Percentiles rank a stretch among this genome's conserved stretches.
Conservation (phyloP, 257 asterid species). For the Coffea canephora region DNA sequence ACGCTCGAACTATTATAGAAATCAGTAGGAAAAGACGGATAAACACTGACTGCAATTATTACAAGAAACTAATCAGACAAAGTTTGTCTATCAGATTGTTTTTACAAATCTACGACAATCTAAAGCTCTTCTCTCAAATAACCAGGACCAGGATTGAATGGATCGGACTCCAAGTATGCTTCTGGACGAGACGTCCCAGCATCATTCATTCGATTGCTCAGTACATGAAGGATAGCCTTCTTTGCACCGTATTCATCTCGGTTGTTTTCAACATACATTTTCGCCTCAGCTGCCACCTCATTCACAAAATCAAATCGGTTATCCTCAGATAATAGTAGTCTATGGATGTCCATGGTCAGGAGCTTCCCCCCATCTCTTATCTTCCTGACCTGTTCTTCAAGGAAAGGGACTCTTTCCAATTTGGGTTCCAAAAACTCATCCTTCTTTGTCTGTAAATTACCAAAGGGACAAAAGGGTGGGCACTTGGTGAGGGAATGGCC, state of each 20-base stretch:
- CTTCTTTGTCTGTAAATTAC: constrained; percentile 43
- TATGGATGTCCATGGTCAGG: constrained; percentile 69
- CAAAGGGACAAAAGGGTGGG: neutral
- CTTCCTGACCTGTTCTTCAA: constrained; percentile 85
- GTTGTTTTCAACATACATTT: constrained; percentile 75
- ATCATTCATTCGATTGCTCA: constrained; percentile 90
- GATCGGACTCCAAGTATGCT: constrained; percentile 72
- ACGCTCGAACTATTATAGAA: neutral
- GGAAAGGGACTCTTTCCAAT: constrained; percentile 77
- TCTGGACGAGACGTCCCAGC: constrained; percentile 79
- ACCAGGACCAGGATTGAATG: constrained; percentile 93
- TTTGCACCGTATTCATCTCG: constrained; percentile 89
- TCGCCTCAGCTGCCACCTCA: constrained; percentile 93
- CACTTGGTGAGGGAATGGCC: neutral
- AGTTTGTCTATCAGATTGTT: neutral
- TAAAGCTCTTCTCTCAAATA: constrained; percentile 63
- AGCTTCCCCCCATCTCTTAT: constrained; percentile 70
- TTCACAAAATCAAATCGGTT: constrained; percentile 82
- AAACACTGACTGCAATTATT: neutral
- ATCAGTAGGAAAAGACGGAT: neutral
- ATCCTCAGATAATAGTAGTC: constrained; percentile 74
- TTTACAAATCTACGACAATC: neutral
- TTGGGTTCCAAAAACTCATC: constrained; percentile 54
- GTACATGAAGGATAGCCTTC: constrained; percentile 86
- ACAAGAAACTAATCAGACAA: neutral